Conservation (phyloP, 23 red algal genomes). For the Agarophyton chilense region DNA sequence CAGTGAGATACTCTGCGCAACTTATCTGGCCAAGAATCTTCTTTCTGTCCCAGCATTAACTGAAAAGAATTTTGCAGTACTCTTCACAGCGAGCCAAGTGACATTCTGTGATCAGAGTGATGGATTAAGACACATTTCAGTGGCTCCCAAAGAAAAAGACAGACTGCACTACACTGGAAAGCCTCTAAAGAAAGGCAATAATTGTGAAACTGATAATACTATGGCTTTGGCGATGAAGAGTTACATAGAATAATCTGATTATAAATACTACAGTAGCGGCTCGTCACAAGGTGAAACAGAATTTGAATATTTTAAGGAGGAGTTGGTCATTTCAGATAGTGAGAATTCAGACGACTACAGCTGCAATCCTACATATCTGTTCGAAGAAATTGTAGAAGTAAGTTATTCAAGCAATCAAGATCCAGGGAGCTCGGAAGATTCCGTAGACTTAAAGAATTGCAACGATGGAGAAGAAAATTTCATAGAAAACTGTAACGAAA, state of each 20-base stretch:
- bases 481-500: neutral
- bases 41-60: conserved; percentile 36
- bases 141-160: neutral
- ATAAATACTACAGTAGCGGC: no score
- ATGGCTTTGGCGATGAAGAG: neutral
- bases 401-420: no score
- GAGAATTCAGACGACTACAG: no score
- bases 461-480: neutral
- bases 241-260: neutral
- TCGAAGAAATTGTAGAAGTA: no score
- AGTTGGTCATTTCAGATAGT: no score
- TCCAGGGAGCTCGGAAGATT: no score
- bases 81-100: neutral
- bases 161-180: conserved; percentile 37
- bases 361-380: no score
- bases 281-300: no score
- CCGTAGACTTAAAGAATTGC: no score
- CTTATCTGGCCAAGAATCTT: neutral
- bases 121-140: neutral
- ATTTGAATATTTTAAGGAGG: no score
- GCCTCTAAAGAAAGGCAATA: no score
- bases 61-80: neutral
- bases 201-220: neutral
- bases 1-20: no score
- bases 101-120: neutral